phyloP scores from a whole-genome alignment of 371 early-diverging fungal genomes.

The Mucor mucedo region DNA sequence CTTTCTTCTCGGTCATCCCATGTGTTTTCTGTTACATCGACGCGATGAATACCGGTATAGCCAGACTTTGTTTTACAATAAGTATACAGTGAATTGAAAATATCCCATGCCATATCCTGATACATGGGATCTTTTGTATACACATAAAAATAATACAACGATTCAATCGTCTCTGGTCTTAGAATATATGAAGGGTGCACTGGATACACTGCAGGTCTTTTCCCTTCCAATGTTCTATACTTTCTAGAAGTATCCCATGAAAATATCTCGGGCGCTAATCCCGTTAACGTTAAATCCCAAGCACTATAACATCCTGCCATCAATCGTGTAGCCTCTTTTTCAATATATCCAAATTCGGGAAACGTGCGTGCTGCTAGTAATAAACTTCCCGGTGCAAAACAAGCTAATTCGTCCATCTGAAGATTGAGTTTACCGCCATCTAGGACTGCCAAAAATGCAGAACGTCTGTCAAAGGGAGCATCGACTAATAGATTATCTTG shows the following conservation, averaged over 20 bases:
- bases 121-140: conserved; percentile 71
- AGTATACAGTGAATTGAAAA: conserved; percentile 58
- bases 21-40: conserved; percentile 29
- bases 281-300: conserved; percentile 45
- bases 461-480: conserved; percentile 29
- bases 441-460: conserved; percentile 31
- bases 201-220: conserved; percentile 33
- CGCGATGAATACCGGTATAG: conserved; percentile 41
- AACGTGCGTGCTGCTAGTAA: conserved; percentile 38
- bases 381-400: conserved; percentile 49
- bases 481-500: conserved; percentile 31
- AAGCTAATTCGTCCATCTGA: conserved; percentile 52
- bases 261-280: conserved; percentile 50
- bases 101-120: conserved; percentile 76
- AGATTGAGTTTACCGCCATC: conserved; percentile 19
- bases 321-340: conserved; percentile 31
- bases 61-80: conserved; percentile 50
- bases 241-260: conserved; percentile 26
- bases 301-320: conserved; percentile 49
- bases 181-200: conserved; percentile 40
- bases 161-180: conserved; percentile 77
- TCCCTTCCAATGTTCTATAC: background rate
- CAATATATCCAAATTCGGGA: conserved; percentile 32
- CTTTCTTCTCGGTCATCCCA: conserved; percentile 58
- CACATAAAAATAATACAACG: conserved; percentile 73